Evolutionary conservation across 2,329 filamentous ascomycete species (phyloP).

Genomic region (Penicillium aurantiogriseum): DNA sequence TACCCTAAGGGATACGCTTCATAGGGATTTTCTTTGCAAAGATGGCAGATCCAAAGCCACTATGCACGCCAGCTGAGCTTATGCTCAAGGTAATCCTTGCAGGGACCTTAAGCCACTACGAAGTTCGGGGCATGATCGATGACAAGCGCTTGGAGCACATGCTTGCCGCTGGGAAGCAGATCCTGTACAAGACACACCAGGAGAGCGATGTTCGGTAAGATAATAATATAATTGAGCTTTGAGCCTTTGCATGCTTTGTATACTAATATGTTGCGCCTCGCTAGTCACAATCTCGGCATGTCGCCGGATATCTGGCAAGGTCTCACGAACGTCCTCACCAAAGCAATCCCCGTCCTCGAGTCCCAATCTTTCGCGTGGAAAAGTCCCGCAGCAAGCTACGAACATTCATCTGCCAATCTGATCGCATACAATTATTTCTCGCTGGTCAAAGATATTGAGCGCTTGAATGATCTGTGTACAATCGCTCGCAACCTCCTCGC

Average conservation of each 20-base stretch:
- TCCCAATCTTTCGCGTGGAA: slow-evolving; percentile 61
- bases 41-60: slow-evolving; percentile 40
- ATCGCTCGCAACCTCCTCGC: slow-evolving; percentile 63
- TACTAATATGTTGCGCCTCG: slow-evolving; percentile 4
- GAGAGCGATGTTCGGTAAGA: slow-evolving; percentile 54
- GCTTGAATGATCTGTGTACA: slow-evolving; percentile 61
- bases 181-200: slow-evolving; percentile 57
- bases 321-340: slow-evolving; percentile 56
- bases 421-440: slow-evolving; percentile 60
- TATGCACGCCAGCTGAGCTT: slow-evolving; percentile 48
- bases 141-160: slow-evolving; percentile 57
- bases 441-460: slow-evolving; percentile 61
- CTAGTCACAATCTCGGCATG: slow-evolving; percentile 56
- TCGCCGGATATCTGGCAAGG: slow-evolving; percentile 60
- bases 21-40: neutral
- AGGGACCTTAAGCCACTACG: slow-evolving; percentile 58
- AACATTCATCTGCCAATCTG: slow-evolving; percentile 58
- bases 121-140: slow-evolving; percentile 59
- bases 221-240: neutral
- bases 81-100: slow-evolving; percentile 49
- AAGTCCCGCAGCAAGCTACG: slow-evolving; percentile 57
- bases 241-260: neutral
- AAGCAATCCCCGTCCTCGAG: slow-evolving; percentile 61
- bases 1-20: neutral
- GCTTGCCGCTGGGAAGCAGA: slow-evolving; percentile 60